These are phyloP conservation scores for Dactylellina haptotyla DNA, from an alignment of 2,329 filamentous ascomycete genomes.

Conservation along the genomic window DNA sequence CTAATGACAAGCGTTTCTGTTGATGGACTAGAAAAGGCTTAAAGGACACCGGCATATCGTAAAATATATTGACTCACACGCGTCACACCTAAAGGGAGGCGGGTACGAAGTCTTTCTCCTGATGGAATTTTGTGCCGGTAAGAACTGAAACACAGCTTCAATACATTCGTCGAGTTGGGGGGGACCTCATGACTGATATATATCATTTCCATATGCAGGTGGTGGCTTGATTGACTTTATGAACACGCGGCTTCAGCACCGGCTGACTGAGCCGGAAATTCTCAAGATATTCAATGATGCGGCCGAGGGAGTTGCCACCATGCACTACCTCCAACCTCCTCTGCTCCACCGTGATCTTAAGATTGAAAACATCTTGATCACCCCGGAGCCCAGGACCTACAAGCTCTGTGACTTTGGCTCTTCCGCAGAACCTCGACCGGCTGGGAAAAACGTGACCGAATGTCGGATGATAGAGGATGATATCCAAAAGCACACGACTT, in stretches of 20 bases:
- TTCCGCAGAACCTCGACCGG: slow-evolving; percentile 81
- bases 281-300: slow-evolving; percentile 96
- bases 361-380: slow-evolving; percentile 97
- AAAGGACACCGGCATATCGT: slow-evolving; percentile 97
- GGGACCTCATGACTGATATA: neutral
- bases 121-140: slow-evolving; percentile 84
- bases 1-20: slow-evolving; percentile 47
- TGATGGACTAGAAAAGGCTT: slow-evolving; percentile 75
- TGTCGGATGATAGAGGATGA: slow-evolving; percentile 95
- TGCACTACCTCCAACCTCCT: slow-evolving; percentile 97
- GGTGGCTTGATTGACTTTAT: slow-evolving; percentile 99
- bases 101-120: slow-evolving; percentile 98
- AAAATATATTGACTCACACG: slow-evolving; percentile 97
- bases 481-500: slow-evolving; percentile 93
- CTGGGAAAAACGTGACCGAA: slow-evolving; percentile 85
- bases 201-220: slow-evolving; percentile 66
- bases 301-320: slow-evolving; percentile 94
- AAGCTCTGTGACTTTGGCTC: slow-evolving; percentile 99
- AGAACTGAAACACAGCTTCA: too few species aligned
- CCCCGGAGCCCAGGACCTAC: slow-evolving; percentile 77
- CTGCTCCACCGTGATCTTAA: slow-evolving; percentile 94
- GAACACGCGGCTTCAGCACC: slow-evolving; percentile 96
- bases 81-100: slow-evolving; percentile 88
- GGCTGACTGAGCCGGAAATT: slow-evolving; percentile 96
- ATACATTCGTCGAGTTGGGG: neutral